Evolutionary conservation across 2,329 filamentous ascomycete genomes (phyloP).

Genomic region (Fusarium udum): DNA sequence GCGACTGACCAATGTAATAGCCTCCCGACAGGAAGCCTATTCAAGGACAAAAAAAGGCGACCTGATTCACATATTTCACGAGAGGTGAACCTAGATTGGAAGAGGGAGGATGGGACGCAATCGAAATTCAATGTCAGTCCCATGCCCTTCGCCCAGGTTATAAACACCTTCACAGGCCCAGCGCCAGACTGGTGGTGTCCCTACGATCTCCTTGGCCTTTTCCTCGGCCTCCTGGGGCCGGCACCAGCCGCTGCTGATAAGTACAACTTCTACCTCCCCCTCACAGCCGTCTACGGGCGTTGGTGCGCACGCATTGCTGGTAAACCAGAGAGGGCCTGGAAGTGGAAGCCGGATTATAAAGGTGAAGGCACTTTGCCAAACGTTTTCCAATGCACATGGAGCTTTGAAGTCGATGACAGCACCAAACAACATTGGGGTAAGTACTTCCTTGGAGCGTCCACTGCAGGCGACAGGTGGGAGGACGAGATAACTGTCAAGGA

Average conservation of each 20-base stretch:
- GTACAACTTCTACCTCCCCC: neutral
- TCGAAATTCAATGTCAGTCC: neutral
- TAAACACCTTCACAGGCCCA: neutral
- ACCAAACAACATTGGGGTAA: neutral
- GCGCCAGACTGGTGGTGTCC: neutral
- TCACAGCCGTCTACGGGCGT: neutral
- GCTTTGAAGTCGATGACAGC: neutral
- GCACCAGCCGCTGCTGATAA: neutral
- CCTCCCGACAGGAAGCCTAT: neutral
- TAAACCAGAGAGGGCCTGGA: neutral
- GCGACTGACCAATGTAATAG: fast-evolving
- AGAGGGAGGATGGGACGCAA: neutral
- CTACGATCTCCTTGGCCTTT: neutral
- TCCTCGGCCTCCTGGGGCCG: neutral
- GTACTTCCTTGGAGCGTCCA: neutral
- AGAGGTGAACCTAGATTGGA: neutral
- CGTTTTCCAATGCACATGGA: constrained; percentile 1
- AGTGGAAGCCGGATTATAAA: neutral
- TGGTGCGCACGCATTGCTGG: neutral
- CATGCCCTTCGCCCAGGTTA: neutral
- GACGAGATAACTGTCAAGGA: fast-evolving
- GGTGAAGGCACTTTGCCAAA: neutral
- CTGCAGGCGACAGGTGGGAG: neutral
- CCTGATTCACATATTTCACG: neutral
- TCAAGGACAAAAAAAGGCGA: neutral